Base-by-base conservation (phyloP, 2,329 filamentous ascomycete species). In the Calycina herbarum region DNA sequence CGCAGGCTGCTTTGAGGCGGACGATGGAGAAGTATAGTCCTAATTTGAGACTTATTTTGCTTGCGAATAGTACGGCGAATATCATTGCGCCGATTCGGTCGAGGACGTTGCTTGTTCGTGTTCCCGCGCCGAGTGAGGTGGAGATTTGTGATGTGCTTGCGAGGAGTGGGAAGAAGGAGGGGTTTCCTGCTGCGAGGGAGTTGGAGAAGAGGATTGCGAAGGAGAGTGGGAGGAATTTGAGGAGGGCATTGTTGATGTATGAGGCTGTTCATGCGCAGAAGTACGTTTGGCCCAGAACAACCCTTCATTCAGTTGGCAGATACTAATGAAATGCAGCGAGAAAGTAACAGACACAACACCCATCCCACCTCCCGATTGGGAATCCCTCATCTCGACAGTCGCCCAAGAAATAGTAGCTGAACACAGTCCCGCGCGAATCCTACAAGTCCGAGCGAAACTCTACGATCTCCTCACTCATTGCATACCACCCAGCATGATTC, bases 11-110 rank as follows among this genome's bases (percentile, higher is more conserved):
- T 38, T 81, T 99, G 75, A 87, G 95, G 77, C 85, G 95, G 69
- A 99, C 95, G 0, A 99, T 99, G 95, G 95, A 99, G 81, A 99
- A 99, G 79, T 99, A 99, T 83, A 96, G 92, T 74, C 94, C 94
- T 15, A 99, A 99, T 77, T 75, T 99, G 75, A 86, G 95, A 27
- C 79, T 99, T 72, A 98, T 99, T 59, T 81, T 99, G 67, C 81
- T 99, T 67, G 95, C 95, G 59, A 98, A 98, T 77, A 96, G 92
- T 71, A 99, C 95, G 27, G 94, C 94, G 69, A 98, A 98, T 76
- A 99, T 99, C 73, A 99, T 99, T 78, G 94, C 95, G n/a, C 95
- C 95, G 0, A 99, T 99, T 76, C 87, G 94, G 70, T 96, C 92
- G 73, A 85, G 95, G 78, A 97, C 94, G 62, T 82, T 99, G 77